These are phyloP conservation scores for Amaranthus cruentus DNA, from an alignment of 148 eudicot species.

Conservation along the genomic window DNA sequence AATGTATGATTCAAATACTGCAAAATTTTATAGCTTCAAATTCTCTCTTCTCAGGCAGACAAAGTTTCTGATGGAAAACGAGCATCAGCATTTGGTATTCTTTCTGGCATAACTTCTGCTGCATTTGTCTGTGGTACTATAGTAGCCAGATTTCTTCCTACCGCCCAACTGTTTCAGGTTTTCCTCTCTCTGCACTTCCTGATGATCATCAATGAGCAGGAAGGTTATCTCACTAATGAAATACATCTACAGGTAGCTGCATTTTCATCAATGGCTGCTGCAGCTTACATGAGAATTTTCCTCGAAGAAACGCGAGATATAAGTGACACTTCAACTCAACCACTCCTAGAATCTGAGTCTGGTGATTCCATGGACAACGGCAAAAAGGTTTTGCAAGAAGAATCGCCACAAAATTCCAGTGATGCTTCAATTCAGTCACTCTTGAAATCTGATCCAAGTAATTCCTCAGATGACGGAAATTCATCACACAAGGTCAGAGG, in stretches of 20 bases:
- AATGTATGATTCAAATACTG: too few relatives aligned
- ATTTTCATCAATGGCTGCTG: conserved; percentile 47
- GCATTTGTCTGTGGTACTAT: conserved; percentile 71
- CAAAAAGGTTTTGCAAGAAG: conserved; percentile 42
- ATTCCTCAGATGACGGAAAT: conserved; percentile 10
- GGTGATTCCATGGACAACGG: conserved; percentile 6
- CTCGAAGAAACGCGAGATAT: conserved; percentile 36
- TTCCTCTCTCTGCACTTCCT: not conserved
- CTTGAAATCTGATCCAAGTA: conserved; percentile 22
- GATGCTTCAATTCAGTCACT: conserved; percentile 29
- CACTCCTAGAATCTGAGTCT: conserved; percentile 29
- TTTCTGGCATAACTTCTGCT: conserved; percentile 52
- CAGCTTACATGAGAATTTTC: conserved; percentile 64
- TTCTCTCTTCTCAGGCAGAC: conserved; percentile 49
- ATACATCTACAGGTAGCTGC: conserved; percentile 46
- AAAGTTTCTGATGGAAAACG: conserved; percentile 46
- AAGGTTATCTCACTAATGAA: not conserved
- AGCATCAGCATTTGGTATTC: conserved; percentile 59
- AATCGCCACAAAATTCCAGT: conserved; percentile 6
- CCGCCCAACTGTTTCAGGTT: conserved; percentile 68
- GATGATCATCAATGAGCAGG: not conserved
- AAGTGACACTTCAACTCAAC: conserved; percentile 19
- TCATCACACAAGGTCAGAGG: conserved; percentile 22
- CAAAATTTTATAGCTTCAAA: not conserved
- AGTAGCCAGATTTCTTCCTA: conserved; percentile 62